phyloP scores from a whole-genome alignment of 1,284 basidiomycete genomes.

The Microbotryum saponariae region DNA sequence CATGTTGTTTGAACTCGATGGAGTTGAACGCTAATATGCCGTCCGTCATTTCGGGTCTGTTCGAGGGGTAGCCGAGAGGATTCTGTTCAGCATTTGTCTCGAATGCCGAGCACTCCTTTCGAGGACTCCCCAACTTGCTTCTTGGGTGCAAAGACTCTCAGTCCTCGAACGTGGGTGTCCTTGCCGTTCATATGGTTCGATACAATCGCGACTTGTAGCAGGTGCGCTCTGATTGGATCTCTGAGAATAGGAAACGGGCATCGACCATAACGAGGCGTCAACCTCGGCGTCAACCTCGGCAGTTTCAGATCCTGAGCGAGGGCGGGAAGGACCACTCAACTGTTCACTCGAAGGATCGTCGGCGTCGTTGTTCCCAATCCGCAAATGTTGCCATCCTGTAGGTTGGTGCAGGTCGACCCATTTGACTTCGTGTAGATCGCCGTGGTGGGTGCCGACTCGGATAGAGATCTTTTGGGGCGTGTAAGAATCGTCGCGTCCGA shows the following conservation, averaged over 20 bases:
- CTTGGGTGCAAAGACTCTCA: constrained; percentile 73
- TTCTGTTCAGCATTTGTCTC: not conserved
- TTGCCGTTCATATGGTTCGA: constrained; percentile 97
- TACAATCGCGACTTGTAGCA: constrained; percentile 81
- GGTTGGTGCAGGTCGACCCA: constrained; percentile 77
- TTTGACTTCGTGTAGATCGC: constrained; percentile 87
- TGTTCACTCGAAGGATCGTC: constrained; percentile 19
- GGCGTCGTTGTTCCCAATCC: constrained; percentile 49
- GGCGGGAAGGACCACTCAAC: not conserved
- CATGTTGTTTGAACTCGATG: constrained; percentile 63
- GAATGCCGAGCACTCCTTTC: not conserved
- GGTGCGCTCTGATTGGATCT: constrained; percentile 76
- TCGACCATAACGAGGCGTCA: not conserved
- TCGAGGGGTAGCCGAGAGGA: constrained; percentile 28
- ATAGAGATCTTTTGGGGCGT: constrained; percentile 86
- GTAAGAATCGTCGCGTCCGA: constrained; percentile 87
- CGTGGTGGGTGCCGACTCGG: constrained; percentile 81
- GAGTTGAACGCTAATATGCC: constrained; percentile 63
- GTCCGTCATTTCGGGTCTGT: constrained; percentile 46
- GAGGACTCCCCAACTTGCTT: constrained; percentile 51
- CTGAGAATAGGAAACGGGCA: constrained; percentile 45
- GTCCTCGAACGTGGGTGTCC: constrained; percentile 90
- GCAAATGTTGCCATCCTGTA: constrained; percentile 89
- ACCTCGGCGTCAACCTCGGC: not conserved
- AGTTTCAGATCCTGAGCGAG: not conserved